A percentile compares a stretch with the other conserved stretches of the same genome.
phyloP scores from a whole-genome alignment of 768 basidiomycete genomes.

The Pilatotrama ljubarskyi region DNA sequence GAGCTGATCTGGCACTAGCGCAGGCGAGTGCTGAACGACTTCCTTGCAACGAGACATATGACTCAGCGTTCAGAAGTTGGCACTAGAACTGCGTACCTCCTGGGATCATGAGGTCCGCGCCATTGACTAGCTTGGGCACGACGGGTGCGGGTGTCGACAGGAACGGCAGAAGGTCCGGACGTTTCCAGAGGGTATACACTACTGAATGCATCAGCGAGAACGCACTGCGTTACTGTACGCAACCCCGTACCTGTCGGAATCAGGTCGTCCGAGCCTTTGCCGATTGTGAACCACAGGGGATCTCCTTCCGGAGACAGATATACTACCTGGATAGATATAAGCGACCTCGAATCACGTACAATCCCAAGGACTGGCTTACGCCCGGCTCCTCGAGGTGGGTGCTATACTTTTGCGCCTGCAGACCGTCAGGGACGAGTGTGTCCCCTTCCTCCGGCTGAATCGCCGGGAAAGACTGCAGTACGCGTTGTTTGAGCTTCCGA shows the following conservation, averaged over 20 bases:
- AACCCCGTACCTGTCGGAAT: conserved; percentile 61
- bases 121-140: conserved; percentile 67
- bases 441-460: conserved; percentile 60
- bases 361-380: conserved; percentile 40
- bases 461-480: conserved; percentile 47
- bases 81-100: conserved; percentile 53
- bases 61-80: neutral
- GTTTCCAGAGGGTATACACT: conserved; percentile 83
- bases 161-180: conserved; percentile 62
- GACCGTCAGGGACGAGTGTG: conserved; percentile 70
- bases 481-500: conserved; percentile 65
- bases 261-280: conserved; percentile 64
- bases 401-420: conserved; percentile 64
- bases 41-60: conserved; percentile 33
- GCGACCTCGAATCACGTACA: too few species aligned
- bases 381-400: conserved; percentile 67
- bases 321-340: conserved; percentile 45
- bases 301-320: conserved; percentile 67
- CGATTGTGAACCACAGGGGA: conserved; percentile 78
- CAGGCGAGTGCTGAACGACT: conserved; percentile 59
- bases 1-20: conserved; percentile 49
- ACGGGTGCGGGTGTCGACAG: conserved; percentile 73
- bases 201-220: neutral
- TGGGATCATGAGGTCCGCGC: conserved; percentile 90
- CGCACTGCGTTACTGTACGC: neutral